A percentile compares a stretch with the other conserved stretches of the same genome.
Evolutionary conservation across 805 yeast species (phyloP).

Genomic region (Cyberlindnera euphorbiae): DNA sequence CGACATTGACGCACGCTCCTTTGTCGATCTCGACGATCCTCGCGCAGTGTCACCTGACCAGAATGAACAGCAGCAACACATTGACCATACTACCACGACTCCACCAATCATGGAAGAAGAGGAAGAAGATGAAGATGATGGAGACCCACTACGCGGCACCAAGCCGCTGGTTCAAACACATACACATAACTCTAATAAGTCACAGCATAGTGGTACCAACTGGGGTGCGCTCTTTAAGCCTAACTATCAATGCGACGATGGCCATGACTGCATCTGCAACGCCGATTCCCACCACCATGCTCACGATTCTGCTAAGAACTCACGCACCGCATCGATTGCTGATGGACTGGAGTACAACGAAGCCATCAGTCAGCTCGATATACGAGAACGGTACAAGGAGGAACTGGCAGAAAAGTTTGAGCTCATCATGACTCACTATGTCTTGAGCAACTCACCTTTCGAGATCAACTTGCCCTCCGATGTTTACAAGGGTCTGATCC

Average conservation of each 20-base stretch:
- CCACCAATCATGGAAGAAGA: constrained; percentile 3
- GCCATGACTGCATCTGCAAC: constrained; percentile 15
- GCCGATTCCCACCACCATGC: constrained; percentile 9
- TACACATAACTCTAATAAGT: not conserved
- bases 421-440: constrained; percentile 36
- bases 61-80: not conserved
- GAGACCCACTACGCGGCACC: not conserved
- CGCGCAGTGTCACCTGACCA: not conserved
- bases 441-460: constrained; percentile 37
- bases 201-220: constrained; percentile 1
- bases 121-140: constrained; percentile 7
- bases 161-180: constrained; percentile 5
- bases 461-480: constrained; percentile 46
- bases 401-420: constrained; percentile 32
- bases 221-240: constrained; percentile 15
- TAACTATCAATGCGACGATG: constrained; percentile 12
- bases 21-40: constrained; percentile 14
- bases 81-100: too few species aligned
- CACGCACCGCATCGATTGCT: not conserved
- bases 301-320: not conserved
- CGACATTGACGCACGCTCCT: constrained; percentile 21
- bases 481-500: constrained; percentile 28
- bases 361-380: constrained; percentile 14
- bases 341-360: constrained; percentile 19
- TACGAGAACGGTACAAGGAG: constrained; percentile 17